Evolutionary conservation across 306 rosid genomes (phyloP), one percentile per base, ranked within the genome.

Genomic region (Castanea crenata): DNA sequence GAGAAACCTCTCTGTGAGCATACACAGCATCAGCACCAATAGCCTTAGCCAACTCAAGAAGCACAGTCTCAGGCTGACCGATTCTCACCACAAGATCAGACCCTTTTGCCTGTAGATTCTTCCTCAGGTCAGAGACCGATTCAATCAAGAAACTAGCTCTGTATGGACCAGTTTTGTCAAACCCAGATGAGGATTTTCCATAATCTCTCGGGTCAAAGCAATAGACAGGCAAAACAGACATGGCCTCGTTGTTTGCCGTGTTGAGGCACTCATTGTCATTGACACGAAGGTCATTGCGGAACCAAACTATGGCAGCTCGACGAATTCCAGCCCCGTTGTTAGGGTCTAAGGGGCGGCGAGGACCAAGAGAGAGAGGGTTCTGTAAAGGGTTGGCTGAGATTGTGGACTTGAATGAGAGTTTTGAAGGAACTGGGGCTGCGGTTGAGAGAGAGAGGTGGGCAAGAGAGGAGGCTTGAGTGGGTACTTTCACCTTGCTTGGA

Each of bases 161-260:
- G 87, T 81, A 89, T 0, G 97, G 93, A 13, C 99, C 96, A 2
- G 94, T 91, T 81, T 91, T 95, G 34, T 91, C 98, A 76, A 95
- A 95, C 34, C 98, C 99, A 20, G 99, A 87, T 0, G 97, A 85
- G 4, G 98, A 96, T 52, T 90, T 96, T 0, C 94, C 99, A 70
- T 91, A 88, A 76, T 96, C 97, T 29, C 89, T 77, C 2, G 99
- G 98, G 82, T 96, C 98, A 81, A 96, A 96, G 77, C 98, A 93
- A 86, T 89, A 96, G 46, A 96, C 97, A 0, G 99, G 99, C 56
- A 95, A 71, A 27, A 93, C 92, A 0, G 98, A 93, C 78, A 93
- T 59, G 55, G 99, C 89, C 31, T 95, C 99, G 59, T 84, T 85
- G 86, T 87, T 83, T 20, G 99, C 99, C 2, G 91, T 65, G 81